Base-by-base conservation (phyloP, 225 moss, liverwort and hornwort species). In the Polytrichum commune region DNA sequence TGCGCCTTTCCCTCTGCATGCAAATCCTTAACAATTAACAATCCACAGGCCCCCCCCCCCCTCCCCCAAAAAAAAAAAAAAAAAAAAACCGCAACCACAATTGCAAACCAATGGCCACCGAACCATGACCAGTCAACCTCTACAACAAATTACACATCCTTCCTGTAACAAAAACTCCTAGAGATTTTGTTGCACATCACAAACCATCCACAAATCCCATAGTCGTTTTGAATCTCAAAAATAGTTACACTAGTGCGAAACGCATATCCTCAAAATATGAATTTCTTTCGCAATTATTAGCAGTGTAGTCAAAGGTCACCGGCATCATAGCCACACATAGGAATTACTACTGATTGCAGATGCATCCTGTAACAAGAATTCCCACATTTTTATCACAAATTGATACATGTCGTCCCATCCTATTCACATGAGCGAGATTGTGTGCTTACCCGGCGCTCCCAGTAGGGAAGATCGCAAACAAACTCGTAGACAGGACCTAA, bases 401-500 rank as follows among this genome's bases (percentile, higher is more conserved):
- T 16, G 46, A 46, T 46, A 46, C 46, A 16, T 0, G 13, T 46
- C 66, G n/a, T n/a, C 28, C 30, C 8, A 13, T 38, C 46, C 16
- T 46, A 46, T 13, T 46, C 46, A 46, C 13, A 46, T 16, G 46
- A 46, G 16, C 13, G 46, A 13, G 46, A 46, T 46, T 16, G 46
- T 13, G 26, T 35, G 83, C 83, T 80, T 58, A 96, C 93, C 90
- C 87, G 73, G 65, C 96, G 93, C 70, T 93, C 93, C 96, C 96
- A 96, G 77, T 80, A 86, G 3, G 96, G 92, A 4, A 96, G 92
- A 74, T 96, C 92, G 63, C 96, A 96, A 55, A 96, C 84, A 60
- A 96, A 93, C 72, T 92, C 92, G 89, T 96, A 93, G n/a, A 92
- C 92, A 38, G 92, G 78, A 76, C 90, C 83, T 29, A 96, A 75